Conservation (phyloP, 257 asterid genomes). For the Avicennia marina region DNA sequence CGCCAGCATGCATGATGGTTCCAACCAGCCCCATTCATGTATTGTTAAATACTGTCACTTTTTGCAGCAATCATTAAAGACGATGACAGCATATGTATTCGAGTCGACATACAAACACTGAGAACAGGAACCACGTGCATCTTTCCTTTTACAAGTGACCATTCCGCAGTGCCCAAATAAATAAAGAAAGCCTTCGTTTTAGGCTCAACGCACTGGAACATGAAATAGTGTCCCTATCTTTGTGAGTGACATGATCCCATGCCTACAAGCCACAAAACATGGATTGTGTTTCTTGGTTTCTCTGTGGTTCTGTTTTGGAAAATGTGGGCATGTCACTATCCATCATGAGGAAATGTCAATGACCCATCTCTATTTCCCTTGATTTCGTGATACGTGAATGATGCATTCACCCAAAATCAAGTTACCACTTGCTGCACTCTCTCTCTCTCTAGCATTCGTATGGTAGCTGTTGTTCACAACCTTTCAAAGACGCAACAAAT, state of each 20-base stretch:
- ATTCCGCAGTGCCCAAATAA: constrained; percentile 5
- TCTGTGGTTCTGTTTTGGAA: background rate
- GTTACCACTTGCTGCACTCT: too few relatives aligned
- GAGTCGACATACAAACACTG: background rate
- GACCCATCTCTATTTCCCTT: background rate
- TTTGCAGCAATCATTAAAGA: constrained; percentile 19
- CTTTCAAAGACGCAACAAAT: too few relatives aligned
- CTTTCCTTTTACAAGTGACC: constrained; percentile 10
- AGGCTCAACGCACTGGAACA: constrained; percentile 4
- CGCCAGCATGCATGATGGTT: too few relatives aligned
- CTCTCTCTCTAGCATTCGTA: too few relatives aligned
- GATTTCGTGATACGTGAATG: background rate
- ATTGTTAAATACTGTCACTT: constrained; percentile 7
- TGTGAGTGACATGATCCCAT: background rate
- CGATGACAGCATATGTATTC: background rate
- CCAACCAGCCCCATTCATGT: too few relatives aligned
- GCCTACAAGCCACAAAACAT: constrained; percentile 30
- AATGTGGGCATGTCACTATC: constrained; percentile 9
- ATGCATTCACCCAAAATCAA: background rate
- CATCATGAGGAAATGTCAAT: constrained; percentile 21
- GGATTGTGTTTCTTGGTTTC: constrained; percentile 21
- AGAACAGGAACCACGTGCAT: constrained; percentile 27
- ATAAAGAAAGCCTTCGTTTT: background rate
- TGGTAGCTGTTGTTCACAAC: too few relatives aligned
- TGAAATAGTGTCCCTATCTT: background rate